A percentile compares a stretch with the other conserved stretches of the same genome.
Evolutionary conservation across 768 basidiomycete genomes (phyloP).

Genomic region (Tephrocybe sp.): DNA sequence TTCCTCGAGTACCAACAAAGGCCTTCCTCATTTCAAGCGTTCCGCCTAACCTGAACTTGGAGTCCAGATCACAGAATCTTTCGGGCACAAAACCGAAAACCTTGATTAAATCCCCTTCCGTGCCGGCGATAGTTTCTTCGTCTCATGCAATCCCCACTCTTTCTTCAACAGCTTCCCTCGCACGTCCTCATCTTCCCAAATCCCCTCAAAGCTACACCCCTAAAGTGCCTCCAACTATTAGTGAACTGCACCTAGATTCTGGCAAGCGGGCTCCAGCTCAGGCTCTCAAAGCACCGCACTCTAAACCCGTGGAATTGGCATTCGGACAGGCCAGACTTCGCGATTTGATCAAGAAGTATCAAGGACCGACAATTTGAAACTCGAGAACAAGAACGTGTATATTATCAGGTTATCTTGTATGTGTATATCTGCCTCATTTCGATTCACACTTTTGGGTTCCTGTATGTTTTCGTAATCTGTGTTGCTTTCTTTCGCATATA

Average conservation of each 20-base stretch:
- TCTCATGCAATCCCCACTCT: conserved; percentile 72
- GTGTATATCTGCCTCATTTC: neutral
- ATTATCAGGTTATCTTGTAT: no score
- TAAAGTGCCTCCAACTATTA: conserved; percentile 34
- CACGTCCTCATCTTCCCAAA: conserved; percentile 36
- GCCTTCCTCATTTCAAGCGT: conserved; percentile 6
- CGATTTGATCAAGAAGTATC: conserved; percentile 83
- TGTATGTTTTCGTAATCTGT: neutral
- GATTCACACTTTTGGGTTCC: neutral
- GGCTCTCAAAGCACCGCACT: conserved; percentile 20
- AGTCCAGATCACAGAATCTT: conserved; percentile 13
- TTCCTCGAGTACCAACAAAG: conserved; percentile 3
- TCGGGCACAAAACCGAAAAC: conserved; percentile 29
- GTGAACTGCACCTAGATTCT: conserved; percentile 22
- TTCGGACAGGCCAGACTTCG: conserved; percentile 77
- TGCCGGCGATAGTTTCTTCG: conserved; percentile 66
- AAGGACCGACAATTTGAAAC: conserved; percentile 30
- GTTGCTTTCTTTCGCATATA: no score
- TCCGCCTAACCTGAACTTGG: conserved; percentile 10
- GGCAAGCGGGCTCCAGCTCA: conserved; percentile 3
- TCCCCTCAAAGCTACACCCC: conserved; percentile 15
- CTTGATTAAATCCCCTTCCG: conserved; percentile 59
- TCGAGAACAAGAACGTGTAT: neutral
- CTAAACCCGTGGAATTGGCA: conserved; percentile 44
- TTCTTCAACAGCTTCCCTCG: conserved; percentile 75